A percentile compares a stretch with the other conserved stretches of the same genome.
Evolutionary conservation across 371 early-diverging fungal species (phyloP).

Genomic region (Mycotypha africana): DNA sequence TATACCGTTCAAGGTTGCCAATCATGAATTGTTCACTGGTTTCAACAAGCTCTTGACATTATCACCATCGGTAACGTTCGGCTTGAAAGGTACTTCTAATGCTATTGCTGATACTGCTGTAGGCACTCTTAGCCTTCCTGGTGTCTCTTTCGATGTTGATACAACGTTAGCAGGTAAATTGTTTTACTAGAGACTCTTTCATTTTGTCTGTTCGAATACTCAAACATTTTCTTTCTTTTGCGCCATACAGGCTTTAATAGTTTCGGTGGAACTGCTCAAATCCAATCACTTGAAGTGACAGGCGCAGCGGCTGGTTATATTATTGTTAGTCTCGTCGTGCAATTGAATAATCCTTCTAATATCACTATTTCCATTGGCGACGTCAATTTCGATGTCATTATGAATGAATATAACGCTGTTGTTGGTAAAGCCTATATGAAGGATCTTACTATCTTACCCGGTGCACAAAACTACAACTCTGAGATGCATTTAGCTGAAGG

Average conservation of each 20-base stretch:
- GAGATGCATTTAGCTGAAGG: constrained; percentile 27
- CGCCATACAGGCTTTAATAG: constrained; percentile 30
- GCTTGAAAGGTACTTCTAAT: constrained; percentile 43
- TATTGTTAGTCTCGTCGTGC: constrained; percentile 29
- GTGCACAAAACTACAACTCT: constrained; percentile 35
- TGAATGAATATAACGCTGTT: constrained; percentile 23
- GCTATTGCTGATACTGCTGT: constrained; percentile 49
- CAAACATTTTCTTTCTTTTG: constrained; percentile 5
- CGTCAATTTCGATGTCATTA: constrained; percentile 39
- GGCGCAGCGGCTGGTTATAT: constrained; percentile 38
- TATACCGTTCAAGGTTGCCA: constrained; percentile 39
- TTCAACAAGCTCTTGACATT: constrained; percentile 48
- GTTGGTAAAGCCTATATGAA: constrained; percentile 36
- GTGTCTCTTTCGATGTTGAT: constrained; percentile 41
- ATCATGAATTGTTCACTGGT: constrained; percentile 30
- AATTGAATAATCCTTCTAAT: constrained; percentile 46
- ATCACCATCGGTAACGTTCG: constrained; percentile 34
- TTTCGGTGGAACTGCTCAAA: constrained; percentile 37
- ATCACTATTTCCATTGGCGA: constrained; percentile 49
- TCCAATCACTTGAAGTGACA: constrained; percentile 31
- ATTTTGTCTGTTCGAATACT: not conserved
- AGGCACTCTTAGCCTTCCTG: constrained; percentile 42
- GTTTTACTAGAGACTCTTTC: not conserved
- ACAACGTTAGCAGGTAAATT: constrained; percentile 46
- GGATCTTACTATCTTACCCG: constrained; percentile 43